These are phyloP conservation scores for Aspergillus ochraceus DNA, from an alignment of 2,329 filamentous ascomycete genomes.

Conservation along the genomic window DNA sequence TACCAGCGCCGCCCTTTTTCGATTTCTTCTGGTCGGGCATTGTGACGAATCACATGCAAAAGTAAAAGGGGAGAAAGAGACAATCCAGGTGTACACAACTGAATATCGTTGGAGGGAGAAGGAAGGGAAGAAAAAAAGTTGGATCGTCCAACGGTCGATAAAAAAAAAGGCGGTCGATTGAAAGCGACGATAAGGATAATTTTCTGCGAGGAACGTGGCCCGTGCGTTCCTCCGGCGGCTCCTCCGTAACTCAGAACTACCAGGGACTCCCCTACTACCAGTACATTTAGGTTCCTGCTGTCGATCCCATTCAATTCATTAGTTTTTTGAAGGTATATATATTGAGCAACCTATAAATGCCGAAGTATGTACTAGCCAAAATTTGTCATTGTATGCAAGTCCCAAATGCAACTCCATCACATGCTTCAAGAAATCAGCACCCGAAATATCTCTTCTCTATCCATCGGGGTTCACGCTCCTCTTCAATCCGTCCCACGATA, in stretches of 20 bases:
- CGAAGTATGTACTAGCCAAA: neutral
- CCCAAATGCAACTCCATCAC: neutral
- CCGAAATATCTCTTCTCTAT: constrained; percentile 87
- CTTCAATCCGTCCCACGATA: constrained; percentile 78
- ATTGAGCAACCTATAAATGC: neutral
- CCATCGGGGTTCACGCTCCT: constrained; percentile 84
- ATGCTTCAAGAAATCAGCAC: constrained; percentile 56
- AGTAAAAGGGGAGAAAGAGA: neutral
- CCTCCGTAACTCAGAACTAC: neutral
- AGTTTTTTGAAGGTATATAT: neutral
- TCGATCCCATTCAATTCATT: neutral
- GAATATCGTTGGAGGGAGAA: neutral
- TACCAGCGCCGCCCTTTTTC: constrained; percentile 34
- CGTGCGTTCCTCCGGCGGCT: constrained; percentile 22
- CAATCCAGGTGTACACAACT: neutral
- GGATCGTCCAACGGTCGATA: neutral
- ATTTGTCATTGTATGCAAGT: neutral
- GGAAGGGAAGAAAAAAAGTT: neutral
- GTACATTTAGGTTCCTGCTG: too few species aligned
- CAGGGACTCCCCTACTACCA: too few species aligned
- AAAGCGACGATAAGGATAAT: constrained; percentile 17
- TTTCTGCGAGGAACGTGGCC: constrained; percentile 24
- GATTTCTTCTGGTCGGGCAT: constrained; percentile 41
- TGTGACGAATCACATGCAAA: constrained; percentile 10
- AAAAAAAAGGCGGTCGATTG: neutral